phyloP scores from a whole-genome alignment of 2,329 filamentous ascomycete genomes.

The Ophiobolus disseminans region DNA sequence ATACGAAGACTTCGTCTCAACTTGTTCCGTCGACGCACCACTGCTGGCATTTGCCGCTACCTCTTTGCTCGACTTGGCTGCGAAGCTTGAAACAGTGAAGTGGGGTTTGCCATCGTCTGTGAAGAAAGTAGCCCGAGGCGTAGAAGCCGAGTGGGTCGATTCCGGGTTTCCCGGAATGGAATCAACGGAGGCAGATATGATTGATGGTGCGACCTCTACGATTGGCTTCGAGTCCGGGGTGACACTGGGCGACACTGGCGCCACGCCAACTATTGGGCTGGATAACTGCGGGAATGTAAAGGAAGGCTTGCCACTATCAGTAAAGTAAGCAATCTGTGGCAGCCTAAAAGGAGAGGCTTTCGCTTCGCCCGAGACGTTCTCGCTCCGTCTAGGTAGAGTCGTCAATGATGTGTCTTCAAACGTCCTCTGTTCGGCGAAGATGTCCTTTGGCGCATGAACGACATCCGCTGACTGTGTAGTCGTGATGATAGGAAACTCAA shows the following conservation, averaged over 20 bases:
- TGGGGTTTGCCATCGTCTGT: constrained; percentile 13
- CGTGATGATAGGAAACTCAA: constrained; percentile 3
- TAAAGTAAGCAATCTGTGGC: constrained; percentile 10
- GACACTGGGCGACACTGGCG: background rate
- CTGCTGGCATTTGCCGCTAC: too few species aligned
- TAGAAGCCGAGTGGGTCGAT: too few species aligned
- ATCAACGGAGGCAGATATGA: too few species aligned
- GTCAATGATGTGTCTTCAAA: background rate
- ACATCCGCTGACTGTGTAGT: background rate
- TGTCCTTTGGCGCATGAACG: too few species aligned
- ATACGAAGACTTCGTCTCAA: background rate
- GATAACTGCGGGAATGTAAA: constrained; percentile 4
- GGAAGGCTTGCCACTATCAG: constrained; percentile 11
- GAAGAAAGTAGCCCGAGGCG: constrained; percentile 14
- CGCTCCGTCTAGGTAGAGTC: background rate
- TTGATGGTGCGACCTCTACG: too few species aligned
- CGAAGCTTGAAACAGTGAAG: background rate
- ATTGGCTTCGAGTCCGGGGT: too few species aligned
- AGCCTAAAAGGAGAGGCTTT: background rate
- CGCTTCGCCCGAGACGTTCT: background rate
- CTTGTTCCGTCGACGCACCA: too few species aligned
- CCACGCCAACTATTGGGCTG: background rate
- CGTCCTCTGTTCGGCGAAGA: background rate
- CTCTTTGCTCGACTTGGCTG: background rate
- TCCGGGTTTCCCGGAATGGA: too few species aligned